Conservation (phyloP, 2,329 filamentous ascomycete genomes). For the Podosphaera xanthii region DNA sequence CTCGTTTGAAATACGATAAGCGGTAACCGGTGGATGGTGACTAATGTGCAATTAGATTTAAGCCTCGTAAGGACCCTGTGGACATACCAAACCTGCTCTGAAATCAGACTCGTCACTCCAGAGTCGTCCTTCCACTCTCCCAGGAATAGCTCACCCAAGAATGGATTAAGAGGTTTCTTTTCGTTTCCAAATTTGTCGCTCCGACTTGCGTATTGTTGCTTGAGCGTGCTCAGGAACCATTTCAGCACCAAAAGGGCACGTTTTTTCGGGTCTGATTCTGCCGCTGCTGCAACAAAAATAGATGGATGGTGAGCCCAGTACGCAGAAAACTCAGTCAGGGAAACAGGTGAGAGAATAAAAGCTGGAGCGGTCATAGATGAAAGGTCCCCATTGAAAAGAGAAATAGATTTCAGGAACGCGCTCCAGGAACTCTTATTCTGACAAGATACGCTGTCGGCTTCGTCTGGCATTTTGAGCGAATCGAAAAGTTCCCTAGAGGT, state of each 20-base stretch:
- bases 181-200: conserved; percentile 71
- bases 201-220: conserved; percentile 50
- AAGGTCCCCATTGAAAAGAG: conserved; percentile 63
- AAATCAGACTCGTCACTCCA: conserved; percentile 67
- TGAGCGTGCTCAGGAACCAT: conserved; percentile 86
- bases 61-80: not conserved
- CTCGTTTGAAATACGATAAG: conserved; percentile 77
- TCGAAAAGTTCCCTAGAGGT: too few species aligned
- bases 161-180: conserved; percentile 95
- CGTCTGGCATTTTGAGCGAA: conserved; percentile 11
- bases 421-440: conserved; percentile 16
- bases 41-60: conserved; percentile 16
- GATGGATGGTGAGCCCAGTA: conserved; percentile 65
- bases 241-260: conserved; percentile 73
- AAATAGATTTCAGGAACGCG: conserved; percentile 33
- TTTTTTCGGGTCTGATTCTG: conserved; percentile 58
- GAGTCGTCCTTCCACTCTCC: conserved; percentile 70
- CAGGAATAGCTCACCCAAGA: conserved; percentile 82
- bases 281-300: conserved; percentile 61
- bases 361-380: conserved; percentile 62
- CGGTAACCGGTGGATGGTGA: conserved; percentile 86
- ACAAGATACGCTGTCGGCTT: conserved; percentile 13
- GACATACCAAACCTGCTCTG: conserved; percentile 65
- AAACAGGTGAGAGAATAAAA: conserved; percentile 60
- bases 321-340: conserved; percentile 56